phyloP scores from a whole-genome alignment of 176 grass and related monocot species.

The Secale cereale region DNA sequence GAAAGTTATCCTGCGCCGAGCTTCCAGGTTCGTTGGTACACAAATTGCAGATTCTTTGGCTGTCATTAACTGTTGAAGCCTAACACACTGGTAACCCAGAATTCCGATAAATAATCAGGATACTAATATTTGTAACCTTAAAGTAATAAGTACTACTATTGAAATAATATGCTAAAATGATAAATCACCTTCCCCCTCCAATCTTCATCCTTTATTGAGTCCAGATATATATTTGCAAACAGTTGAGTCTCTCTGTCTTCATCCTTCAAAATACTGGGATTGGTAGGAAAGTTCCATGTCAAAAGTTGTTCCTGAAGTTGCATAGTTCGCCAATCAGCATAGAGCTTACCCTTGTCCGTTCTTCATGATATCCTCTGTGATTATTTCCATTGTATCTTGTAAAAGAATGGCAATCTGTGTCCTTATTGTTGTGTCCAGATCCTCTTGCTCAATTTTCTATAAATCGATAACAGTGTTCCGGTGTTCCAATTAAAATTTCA shows the following conservation, averaged over 20 bases:
- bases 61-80: constrained; percentile 79
- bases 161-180: constrained; percentile 26
- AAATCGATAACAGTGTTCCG: too few relatives aligned
- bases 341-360: constrained; percentile 47
- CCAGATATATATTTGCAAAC: constrained; percentile 61
- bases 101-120: not conserved
- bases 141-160: constrained; percentile 8
- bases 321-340: not conserved
- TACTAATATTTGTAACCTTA: not conserved
- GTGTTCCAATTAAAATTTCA: too few relatives aligned
- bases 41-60: constrained; percentile 92
- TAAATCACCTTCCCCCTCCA: constrained; percentile 68
- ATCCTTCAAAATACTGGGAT: constrained; percentile 35
- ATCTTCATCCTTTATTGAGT: constrained; percentile 14
- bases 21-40: constrained; percentile 78
- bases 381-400: constrained; percentile 95
- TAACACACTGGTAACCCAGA: constrained; percentile 54
- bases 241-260: not conserved
- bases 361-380: constrained; percentile 78
- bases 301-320: not conserved
- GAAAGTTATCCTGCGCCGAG: constrained; percentile 90
- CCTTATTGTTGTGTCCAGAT: constrained; percentile 34
- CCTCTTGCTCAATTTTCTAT: constrained; percentile 50
- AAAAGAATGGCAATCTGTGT: constrained; percentile 77
- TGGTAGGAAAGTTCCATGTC: not conserved